phyloP scores from a whole-genome alignment of 2,329 filamentous ascomycete genomes.

The Cladosporium sp. region DNA sequence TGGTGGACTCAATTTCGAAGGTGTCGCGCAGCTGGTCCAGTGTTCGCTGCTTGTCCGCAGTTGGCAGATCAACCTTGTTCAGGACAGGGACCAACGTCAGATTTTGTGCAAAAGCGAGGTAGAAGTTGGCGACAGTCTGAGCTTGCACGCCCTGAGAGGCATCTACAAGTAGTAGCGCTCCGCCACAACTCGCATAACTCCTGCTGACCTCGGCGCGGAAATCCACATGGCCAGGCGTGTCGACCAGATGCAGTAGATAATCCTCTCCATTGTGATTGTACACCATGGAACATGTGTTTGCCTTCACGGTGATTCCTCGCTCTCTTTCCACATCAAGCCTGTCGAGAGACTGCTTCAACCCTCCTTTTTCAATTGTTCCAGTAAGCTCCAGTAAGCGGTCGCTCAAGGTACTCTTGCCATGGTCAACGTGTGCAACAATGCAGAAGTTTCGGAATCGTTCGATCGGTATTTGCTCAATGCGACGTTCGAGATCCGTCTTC shows the following conservation, averaged over 20 bases:
- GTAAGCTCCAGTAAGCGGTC: slow-evolving; percentile 91
- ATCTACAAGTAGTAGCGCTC: slow-evolving; percentile 87
- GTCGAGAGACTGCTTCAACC: slow-evolving; percentile 93
- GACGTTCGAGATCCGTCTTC: slow-evolving; percentile 53
- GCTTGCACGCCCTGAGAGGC: slow-evolving; percentile 95
- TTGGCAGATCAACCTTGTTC: slow-evolving; percentile 93
- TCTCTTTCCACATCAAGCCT: slow-evolving; percentile 96
- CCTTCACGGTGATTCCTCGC: slow-evolving; percentile 96
- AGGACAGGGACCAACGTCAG: slow-evolving; percentile 83
- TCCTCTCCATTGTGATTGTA: slow-evolving; percentile 82
- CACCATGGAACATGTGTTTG: slow-evolving; percentile 97
- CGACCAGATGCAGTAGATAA: slow-evolving; percentile 90
- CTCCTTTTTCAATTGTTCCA: slow-evolving; percentile 80
- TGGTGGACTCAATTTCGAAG: slow-evolving; percentile 80
- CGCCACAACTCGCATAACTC: slow-evolving; percentile 93
- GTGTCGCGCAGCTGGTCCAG: slow-evolving; percentile 79
- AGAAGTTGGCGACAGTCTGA: slow-evolving; percentile 98
- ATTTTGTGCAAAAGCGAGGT: slow-evolving; percentile 90
- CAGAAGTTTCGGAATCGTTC: slow-evolving; percentile 90
- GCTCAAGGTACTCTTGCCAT: slow-evolving; percentile 94
- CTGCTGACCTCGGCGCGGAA: slow-evolving; percentile 94
- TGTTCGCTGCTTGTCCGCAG: slow-evolving; percentile 81
- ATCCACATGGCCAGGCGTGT: slow-evolving; percentile 96
- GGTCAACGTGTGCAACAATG: slow-evolving; percentile 97
- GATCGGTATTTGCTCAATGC: slow-evolving; percentile 72